Conservation (phyloP, 345 rosid species). For the Carallia brachiata region DNA sequence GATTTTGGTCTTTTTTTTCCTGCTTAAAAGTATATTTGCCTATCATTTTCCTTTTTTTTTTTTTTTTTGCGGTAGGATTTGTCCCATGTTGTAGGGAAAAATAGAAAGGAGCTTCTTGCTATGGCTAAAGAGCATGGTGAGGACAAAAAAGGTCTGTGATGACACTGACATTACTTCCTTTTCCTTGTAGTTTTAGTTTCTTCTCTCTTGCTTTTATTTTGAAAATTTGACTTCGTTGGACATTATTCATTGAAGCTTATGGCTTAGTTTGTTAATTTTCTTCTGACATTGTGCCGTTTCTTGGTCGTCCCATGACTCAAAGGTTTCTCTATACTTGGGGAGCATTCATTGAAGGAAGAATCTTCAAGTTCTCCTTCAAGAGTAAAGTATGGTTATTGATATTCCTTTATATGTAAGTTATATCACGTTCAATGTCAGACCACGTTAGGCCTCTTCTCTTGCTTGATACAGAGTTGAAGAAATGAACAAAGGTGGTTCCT, state of each 20-base stretch:
- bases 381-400: conserved; percentile 63
- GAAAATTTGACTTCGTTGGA: neutral
- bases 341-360: conserved; percentile 71
- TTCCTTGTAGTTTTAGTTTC: neutral
- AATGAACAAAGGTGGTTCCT: conserved; percentile 53
- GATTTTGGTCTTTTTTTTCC: conserved; percentile 8
- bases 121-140: conserved; percentile 89
- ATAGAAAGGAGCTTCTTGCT: conserved; percentile 89
- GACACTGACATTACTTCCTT: neutral
- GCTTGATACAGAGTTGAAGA: conserved; percentile 70
- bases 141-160: conserved; percentile 74
- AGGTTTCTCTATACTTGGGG: conserved; percentile 54
- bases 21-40: neutral
- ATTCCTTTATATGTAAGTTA: conserved; percentile 18
- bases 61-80: conserved; percentile 51
- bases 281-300: neutral
- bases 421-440: conserved; percentile 8
- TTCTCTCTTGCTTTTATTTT: neutral
- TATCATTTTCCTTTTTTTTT: conserved; percentile 16
- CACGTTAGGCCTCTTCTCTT: conserved; percentile 25
- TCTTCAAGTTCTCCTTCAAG: conserved; percentile 79
- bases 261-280: neutral
- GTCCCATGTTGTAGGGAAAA: conserved; percentile 95
- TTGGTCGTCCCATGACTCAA: conserved; percentile 18
- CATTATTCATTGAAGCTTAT: neutral